Conservation (phyloP, 2,329 filamentous ascomycete species). For the Cladosporium sp. region DNA sequence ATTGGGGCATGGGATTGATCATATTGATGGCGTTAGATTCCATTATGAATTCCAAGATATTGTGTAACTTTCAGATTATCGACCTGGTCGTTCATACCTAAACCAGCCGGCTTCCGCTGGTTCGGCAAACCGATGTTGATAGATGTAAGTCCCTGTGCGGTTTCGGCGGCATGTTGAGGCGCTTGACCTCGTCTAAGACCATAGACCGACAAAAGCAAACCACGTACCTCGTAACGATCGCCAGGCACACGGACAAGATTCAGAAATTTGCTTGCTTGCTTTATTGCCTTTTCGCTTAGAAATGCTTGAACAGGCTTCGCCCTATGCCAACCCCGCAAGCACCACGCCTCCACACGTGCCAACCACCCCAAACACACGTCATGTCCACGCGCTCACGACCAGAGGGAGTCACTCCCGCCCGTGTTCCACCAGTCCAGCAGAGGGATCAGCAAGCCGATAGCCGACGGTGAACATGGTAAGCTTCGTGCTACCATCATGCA, state of each 20-base stretch:
- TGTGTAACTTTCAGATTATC: neutral
- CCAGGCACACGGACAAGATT: neutral
- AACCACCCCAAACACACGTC: conserved; percentile 6
- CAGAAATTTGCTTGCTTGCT: neutral
- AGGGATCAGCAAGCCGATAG: conserved; percentile 2
- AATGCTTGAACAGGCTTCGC: conserved; percentile 20
- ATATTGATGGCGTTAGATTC: neutral
- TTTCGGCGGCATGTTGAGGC: neutral
- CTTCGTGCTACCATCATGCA: conserved; percentile 12
- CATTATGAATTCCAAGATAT: neutral
- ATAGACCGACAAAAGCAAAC: neutral
- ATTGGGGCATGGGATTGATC: conserved; percentile 1
- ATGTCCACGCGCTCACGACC: conserved; percentile 5
- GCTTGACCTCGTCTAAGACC: neutral
- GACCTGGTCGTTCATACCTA: neutral
- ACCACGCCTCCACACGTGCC: conserved; percentile 6
- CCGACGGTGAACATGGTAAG: conserved; percentile 3
- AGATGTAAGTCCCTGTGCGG: neutral
- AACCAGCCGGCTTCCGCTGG: neutral
- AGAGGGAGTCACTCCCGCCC: neutral
- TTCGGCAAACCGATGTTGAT: neutral
- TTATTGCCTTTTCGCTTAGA: conserved; percentile 4
- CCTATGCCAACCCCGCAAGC: neutral
- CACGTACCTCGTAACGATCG: neutral
- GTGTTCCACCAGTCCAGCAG: neutral